Evolutionary conservation across 768 basidiomycete species (phyloP).

Genomic region (Leccinum variicolor): DNA sequence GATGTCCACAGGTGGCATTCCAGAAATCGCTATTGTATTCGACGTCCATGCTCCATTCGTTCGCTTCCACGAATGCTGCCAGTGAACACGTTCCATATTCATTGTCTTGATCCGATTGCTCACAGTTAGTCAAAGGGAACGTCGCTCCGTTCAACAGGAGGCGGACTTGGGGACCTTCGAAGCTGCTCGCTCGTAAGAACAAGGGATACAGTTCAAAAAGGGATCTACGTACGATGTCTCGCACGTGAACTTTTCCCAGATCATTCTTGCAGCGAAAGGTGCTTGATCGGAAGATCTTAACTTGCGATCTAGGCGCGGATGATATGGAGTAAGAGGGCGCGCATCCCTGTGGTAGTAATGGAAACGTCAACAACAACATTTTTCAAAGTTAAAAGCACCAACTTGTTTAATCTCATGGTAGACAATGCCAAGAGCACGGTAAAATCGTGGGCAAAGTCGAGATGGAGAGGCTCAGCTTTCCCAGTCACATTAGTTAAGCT

Average conservation of each 20-base stretch:
- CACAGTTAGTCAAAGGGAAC: slow-evolving; percentile 35
- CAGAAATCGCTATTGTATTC: slow-evolving; percentile 31
- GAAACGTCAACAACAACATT: neutral
- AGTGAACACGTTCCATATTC: slow-evolving; percentile 38
- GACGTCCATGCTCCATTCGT: slow-evolving; percentile 21
- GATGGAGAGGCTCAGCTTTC: slow-evolving; percentile 30
- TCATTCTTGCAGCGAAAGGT: slow-evolving; percentile 42
- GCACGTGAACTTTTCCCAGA: slow-evolving; percentile 44
- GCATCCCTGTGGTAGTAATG: slow-evolving; percentile 27
- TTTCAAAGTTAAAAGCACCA: neutral
- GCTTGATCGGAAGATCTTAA: slow-evolving; percentile 36
- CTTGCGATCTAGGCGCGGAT: slow-evolving; percentile 27
- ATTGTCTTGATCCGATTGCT: slow-evolving; percentile 23
- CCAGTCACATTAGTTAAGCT: slow-evolving; percentile 34
- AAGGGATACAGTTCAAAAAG: neutral
- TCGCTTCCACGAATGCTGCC: slow-evolving; percentile 29
- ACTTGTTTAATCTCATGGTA: slow-evolving; percentile 37
- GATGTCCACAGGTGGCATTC: slow-evolving; percentile 33
- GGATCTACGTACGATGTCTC: slow-evolving; percentile 25
- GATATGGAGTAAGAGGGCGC: slow-evolving; percentile 26
- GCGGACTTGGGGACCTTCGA: slow-evolving; percentile 37
- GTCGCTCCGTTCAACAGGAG: slow-evolving; percentile 39
- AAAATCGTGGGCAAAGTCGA: slow-evolving; percentile 42
- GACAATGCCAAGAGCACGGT: slow-evolving; percentile 38
- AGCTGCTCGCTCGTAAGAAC: slow-evolving; percentile 17